Conservation (phyloP, 305 asterid species). For the Striga hermonthica region DNA sequence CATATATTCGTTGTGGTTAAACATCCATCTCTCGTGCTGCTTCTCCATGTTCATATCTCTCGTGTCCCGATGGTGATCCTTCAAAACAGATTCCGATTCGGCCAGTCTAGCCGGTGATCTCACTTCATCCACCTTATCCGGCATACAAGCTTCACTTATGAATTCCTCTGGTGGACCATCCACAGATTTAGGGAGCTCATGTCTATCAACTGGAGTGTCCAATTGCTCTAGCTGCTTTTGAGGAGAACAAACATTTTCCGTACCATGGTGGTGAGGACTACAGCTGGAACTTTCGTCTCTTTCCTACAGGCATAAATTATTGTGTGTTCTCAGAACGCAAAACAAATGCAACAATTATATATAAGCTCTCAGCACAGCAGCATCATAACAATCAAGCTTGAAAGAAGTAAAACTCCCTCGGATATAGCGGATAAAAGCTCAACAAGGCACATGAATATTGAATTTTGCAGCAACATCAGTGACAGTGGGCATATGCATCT, state of each 20-base stretch:
- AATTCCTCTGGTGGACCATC: slow-evolving; percentile 32
- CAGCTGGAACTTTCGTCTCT: slow-evolving; percentile 34
- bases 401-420: too few species aligned
- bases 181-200: slow-evolving; percentile 32
- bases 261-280: slow-evolving; percentile 38
- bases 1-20: slow-evolving; percentile 29
- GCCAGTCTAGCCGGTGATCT: slow-evolving; percentile 25
- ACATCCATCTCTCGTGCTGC: slow-evolving; percentile 36
- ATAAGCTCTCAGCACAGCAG: too few species aligned
- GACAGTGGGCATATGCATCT: too few species aligned
- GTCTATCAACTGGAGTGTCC: slow-evolving; percentile 37
- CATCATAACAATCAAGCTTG: too few species aligned
- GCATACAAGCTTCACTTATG: slow-evolving; percentile 32
- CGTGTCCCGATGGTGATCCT: slow-evolving; percentile 31
- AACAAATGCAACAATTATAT: too few species aligned
- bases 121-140: slow-evolving; percentile 38
- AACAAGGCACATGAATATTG: too few species aligned
- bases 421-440: too few species aligned
- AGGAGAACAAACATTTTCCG: slow-evolving; percentile 26
- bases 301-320: slow-evolving; percentile 39
- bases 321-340: too few species aligned
- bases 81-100: slow-evolving; percentile 34
- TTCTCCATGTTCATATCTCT: slow-evolving; percentile 42
- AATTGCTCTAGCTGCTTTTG: slow-evolving; percentile 35
- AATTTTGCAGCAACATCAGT: too few species aligned